These are phyloP conservation scores for Aethionema arabicum DNA, from an alignment of 345 rosid genomes.

Conservation along the genomic window DNA sequence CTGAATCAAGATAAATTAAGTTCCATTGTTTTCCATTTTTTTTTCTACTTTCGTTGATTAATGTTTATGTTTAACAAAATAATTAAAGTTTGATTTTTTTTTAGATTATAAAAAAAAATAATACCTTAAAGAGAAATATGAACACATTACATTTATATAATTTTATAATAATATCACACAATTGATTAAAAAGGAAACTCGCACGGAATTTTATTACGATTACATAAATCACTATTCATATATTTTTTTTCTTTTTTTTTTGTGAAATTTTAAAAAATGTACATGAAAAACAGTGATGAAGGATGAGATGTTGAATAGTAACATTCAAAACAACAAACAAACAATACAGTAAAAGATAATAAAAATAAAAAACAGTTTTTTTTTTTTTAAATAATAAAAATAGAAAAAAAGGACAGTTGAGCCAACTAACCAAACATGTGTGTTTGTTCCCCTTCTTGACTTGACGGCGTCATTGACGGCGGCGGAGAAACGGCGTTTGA, in stretches of 20 bases:
- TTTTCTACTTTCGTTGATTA: no score
- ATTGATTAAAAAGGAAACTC: conserved; percentile 10
- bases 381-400: not conserved
- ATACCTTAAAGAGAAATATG: no score
- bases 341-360: conserved; percentile 31
- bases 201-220: conserved; percentile 27
- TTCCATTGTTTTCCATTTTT: no score
- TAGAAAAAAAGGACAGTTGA: conserved; percentile 14
- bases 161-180: no score
- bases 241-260: not conserved
- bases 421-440: conserved; percentile 40
- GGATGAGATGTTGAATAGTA: conserved; percentile 14
- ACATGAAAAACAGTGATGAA: conserved; percentile 29
- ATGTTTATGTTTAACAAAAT: no score
- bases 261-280: conserved; percentile 17
- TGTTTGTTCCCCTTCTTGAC: conserved; percentile 34
- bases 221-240: conserved; percentile 25
- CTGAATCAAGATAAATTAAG: no score
- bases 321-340: conserved; percentile 30
- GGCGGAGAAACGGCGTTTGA: conserved; percentile 33
- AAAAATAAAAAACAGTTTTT: conserved; percentile 20
- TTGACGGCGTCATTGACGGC: conserved; percentile 23
- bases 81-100: no score
- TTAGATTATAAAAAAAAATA: no score
- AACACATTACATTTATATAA: no score